Evolutionary conservation across 2,329 filamentous ascomycete species (phyloP).

Genomic region (Diplodia sapinea): DNA sequence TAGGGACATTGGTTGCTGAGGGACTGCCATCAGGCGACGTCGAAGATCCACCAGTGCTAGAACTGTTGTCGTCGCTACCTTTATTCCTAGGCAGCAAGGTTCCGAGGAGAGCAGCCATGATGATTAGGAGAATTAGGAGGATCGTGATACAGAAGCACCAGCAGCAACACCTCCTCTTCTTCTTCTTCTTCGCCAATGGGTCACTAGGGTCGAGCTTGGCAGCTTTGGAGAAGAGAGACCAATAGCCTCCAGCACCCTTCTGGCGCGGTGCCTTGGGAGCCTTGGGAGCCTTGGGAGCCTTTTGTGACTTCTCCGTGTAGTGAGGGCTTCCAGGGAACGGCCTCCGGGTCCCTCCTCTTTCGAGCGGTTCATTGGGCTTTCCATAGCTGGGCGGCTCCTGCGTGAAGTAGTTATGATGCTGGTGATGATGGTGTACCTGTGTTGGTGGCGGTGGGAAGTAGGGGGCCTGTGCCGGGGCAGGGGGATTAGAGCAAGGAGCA

Average conservation of each 20-base stretch:
- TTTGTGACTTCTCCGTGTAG: background rate
- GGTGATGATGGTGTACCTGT: constrained; percentile 14
- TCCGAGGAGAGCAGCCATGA: constrained; percentile 48
- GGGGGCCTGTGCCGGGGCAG: constrained; percentile 9
- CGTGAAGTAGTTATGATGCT: constrained; percentile 15
- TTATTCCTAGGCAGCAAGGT: constrained; percentile 46
- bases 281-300: constrained; percentile 15
- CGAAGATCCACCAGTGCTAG: constrained; percentile 8
- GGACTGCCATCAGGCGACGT: constrained; percentile 23
- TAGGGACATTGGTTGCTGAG: constrained; percentile 28
- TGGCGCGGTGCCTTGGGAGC: constrained; percentile 19
- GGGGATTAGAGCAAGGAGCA: background rate
- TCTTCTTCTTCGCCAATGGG: constrained; percentile 38
- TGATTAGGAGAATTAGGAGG: constrained; percentile 45
- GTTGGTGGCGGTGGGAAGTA: constrained; percentile 31
- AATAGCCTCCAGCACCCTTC: constrained; percentile 30
- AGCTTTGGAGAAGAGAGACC: constrained; percentile 18
- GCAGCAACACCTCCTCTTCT: constrained; percentile 42
- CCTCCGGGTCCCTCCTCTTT: constrained; percentile 24
- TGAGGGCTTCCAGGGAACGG: constrained; percentile 19
- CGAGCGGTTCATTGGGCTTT: background rate
- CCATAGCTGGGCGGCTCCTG: constrained; percentile 13
- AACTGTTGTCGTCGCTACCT: constrained; percentile 43
- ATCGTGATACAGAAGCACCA: constrained; percentile 45
- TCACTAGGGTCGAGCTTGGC: constrained; percentile 32